A percentile compares a stretch with the other conserved stretches of the same genome.
Evolutionary conservation across 495 filamentous ascomycete species (phyloP).

Genomic region (Penicillium canescens): DNA sequence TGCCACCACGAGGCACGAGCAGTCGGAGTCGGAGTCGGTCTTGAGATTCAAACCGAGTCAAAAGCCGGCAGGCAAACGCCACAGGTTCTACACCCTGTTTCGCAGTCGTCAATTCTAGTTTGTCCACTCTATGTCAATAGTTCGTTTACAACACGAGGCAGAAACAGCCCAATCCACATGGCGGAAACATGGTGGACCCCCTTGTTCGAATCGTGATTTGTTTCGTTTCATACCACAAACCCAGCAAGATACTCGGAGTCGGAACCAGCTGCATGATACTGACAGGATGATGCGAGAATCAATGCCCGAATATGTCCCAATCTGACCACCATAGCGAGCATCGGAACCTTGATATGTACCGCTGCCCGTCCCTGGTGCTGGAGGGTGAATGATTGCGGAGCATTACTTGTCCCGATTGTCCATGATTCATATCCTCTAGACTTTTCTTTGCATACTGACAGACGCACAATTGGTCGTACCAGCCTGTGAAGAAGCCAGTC

Average conservation of each 20-base stretch:
- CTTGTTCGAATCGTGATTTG: constrained; percentile 9
- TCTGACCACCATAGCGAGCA: neutral
- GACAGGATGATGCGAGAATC: constrained; percentile 1
- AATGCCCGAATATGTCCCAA: constrained; percentile 1
- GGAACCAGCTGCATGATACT: constrained; percentile 4
- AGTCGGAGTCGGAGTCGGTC: constrained; percentile 26
- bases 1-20: neutral
- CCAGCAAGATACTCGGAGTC: constrained; percentile 9
- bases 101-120: neutral
- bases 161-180: neutral
- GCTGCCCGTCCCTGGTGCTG: constrained; percentile 1
- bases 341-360: constrained; percentile 17
- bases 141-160: neutral
- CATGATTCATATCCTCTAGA: constrained; percentile 10
- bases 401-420: constrained; percentile 2
- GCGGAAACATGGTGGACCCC: neutral
- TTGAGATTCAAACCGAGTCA: neutral
- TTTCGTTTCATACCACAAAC: constrained; percentile 2
- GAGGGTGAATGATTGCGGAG: constrained; percentile 1
- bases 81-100: neutral
- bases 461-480: constrained; percentile 7
- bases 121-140: neutral
- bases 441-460: neutral
- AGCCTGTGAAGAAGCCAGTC: constrained; percentile 2
- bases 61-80: neutral